Base-by-base conservation (phyloP, 306 rosid species). In the Styphnolobium japonicum region DNA sequence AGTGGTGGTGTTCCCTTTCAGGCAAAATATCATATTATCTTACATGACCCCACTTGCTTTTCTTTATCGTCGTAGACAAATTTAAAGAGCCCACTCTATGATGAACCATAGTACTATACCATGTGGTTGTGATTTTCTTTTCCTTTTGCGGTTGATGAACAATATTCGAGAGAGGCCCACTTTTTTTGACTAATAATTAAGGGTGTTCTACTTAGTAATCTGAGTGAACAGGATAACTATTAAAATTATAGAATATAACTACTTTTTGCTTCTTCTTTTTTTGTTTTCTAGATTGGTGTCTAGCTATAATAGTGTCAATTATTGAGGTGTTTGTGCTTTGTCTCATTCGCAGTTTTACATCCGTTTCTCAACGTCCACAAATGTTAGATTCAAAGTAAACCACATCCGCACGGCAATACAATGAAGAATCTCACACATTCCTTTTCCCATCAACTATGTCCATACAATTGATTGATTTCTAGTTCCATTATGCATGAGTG, bases 371-470 rank as follows among this genome's bases (percentile, higher is more conserved):
- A 37, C 52, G 23, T 23, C 39, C 78, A 51, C 14, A 4, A 5
- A 5, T 55, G n/a, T 36, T 12, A 9, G 7, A 48, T 76, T 63
- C 63, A 63, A 19, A 61, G 6, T 19, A 29, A 37, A 10, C 67
- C 73, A 64, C 73, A 49, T 22, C n/a, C 39, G 45, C 78, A 69
- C 78, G 68, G 29, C 58, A 49, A 16, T 36, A 19, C 57, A 42
- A 40, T 21, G 42, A 40, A 57, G 18, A 12, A 3, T 42, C 42
- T n/a, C 79, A 25, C 27, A 34, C 0, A 8, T 48, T 12, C 7
- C 55, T 29, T 46, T 29, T 18, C 23, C 36, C 16, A 36, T 40
- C 5, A n/a, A n/a, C n/a, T 27, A 29, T 16, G 1, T 45, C 23
- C 18, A 2, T 67, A 22, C 10, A 55, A 55, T 55, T 55, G 14